These are phyloP conservation scores for Coemansia pectinata DNA, from an alignment of 192 early-diverging fungal genomes.

Conservation along the genomic window DNA sequence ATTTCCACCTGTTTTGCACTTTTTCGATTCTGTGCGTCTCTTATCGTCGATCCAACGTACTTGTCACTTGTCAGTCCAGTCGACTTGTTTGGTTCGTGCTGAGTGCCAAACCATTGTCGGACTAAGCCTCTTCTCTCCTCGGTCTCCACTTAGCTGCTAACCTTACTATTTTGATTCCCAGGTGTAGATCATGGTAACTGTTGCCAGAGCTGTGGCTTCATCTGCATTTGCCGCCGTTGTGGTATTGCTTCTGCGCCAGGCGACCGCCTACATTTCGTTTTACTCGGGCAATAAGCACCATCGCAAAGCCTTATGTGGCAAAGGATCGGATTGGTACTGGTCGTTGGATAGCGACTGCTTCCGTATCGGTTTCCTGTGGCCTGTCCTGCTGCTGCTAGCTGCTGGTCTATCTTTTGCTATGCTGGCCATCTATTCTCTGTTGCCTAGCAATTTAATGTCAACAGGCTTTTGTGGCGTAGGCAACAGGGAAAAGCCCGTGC, in stretches of 20 bases:
- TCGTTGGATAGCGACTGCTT: conserved; percentile 14
- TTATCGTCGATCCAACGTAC: no score
- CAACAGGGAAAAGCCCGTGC: conserved; percentile 8
- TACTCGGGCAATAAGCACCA: neutral
- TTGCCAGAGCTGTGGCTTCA: neutral
- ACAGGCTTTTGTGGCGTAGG: neutral
- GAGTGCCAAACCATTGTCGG: no score
- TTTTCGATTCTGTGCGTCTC: no score
- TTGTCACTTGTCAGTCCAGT: no score
- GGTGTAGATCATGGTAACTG: neutral
- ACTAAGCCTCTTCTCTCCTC: no score
- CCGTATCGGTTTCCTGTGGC: conserved; percentile 23
- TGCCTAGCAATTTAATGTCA: no score
- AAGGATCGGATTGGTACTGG: neutral
- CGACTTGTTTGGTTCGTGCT: no score
- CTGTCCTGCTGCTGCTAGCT: conserved; percentile 7
- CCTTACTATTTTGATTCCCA: no score
- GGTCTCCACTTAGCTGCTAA: no score
- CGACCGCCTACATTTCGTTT: neutral
- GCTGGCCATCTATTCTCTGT: no score
- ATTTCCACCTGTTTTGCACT: no score
- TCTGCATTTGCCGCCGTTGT: neutral
- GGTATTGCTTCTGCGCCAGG: neutral
- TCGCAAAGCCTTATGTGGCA: neutral
- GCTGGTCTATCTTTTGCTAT: no score